phyloP scores from a whole-genome alignment of 768 basidiomycete species.

The Omphalotus guepiniiformis region DNA sequence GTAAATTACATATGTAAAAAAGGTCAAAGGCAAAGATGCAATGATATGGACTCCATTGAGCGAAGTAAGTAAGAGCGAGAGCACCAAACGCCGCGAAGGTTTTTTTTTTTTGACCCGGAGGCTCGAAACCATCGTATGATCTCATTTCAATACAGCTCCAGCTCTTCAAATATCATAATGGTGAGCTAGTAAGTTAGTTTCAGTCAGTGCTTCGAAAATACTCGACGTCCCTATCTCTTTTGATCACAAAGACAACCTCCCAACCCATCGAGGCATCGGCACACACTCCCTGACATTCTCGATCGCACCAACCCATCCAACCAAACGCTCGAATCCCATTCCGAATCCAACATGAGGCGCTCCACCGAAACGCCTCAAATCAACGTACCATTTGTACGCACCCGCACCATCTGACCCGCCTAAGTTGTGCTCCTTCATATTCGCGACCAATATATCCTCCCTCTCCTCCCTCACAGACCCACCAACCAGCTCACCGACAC shows the following conservation, averaged over 20 bases:
- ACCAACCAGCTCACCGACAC: slow-evolving; percentile 85
- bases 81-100: too few species aligned
- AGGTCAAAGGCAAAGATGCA: too few species aligned
- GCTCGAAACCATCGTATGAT: too few species aligned
- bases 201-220: too few species aligned
- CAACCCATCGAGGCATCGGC: slow-evolving; percentile 87
- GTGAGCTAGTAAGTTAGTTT: too few species aligned
- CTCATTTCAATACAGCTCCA: too few species aligned
- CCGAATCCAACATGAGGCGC: slow-evolving; percentile 96
- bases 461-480: slow-evolving; percentile 89
- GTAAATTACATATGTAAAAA: too few species aligned
- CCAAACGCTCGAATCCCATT: slow-evolving; percentile 88
- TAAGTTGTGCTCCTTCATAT: slow-evolving; percentile 48
- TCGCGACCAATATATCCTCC: slow-evolving; percentile 40
- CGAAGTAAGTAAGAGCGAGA: too few species aligned
- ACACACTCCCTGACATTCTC: slow-evolving; percentile 93
- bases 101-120: too few species aligned
- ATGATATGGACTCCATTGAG: too few species aligned
- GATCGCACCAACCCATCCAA: slow-evolving; percentile 83
- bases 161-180: too few species aligned
- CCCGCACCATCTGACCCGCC: slow-evolving; percentile 13
- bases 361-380: slow-evolving; percentile 78
- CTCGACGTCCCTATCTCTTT: too few species aligned
- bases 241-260: slow-evolving; percentile 68
- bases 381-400: slow-evolving; percentile 70